phyloP scores from a whole-genome alignment of 495 filamentous ascomycete species.

The Friedmanniomyces simplex region DNA sequence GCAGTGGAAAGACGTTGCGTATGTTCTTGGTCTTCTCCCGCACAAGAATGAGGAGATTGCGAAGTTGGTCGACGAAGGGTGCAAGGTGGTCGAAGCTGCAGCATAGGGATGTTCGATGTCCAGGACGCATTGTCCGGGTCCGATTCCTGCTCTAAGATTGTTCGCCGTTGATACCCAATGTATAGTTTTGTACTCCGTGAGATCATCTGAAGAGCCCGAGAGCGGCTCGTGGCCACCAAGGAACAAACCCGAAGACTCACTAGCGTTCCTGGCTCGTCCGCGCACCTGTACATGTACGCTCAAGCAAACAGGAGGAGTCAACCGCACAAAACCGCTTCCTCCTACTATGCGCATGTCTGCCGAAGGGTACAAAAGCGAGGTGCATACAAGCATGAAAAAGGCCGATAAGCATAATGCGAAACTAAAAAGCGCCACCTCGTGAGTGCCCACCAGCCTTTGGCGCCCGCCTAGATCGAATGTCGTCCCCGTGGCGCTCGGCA shows the following conservation, averaged over 20 bases:
- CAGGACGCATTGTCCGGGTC: no score
- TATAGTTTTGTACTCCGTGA: no score
- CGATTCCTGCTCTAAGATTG: no score
- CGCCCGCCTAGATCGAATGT: neutral
- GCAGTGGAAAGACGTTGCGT: conserved; percentile 96
- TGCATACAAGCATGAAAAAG: neutral
- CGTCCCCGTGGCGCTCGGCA: neutral
- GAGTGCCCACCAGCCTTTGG: neutral
- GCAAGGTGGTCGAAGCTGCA: conserved; percentile 64
- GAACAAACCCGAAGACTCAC: no score
- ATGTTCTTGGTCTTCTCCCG: conserved; percentile 73
- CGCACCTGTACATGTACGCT: no score
- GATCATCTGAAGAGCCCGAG: no score
- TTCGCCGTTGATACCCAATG: no score
- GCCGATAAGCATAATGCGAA: neutral
- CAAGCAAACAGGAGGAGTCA: no score
- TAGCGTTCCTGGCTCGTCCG: no score
- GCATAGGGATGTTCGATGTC: conserved; percentile 30
- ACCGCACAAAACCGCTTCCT: no score
- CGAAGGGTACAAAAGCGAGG: neutral
- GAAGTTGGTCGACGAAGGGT: conserved; percentile 72
- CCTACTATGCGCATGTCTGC: no score
- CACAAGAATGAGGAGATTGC: conserved; percentile 98
- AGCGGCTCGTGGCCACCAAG: no score
- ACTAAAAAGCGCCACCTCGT: neutral